Conservation (phyloP, 2,329 filamentous ascomycete species). For the Arthrobotrys iridis region DNA sequence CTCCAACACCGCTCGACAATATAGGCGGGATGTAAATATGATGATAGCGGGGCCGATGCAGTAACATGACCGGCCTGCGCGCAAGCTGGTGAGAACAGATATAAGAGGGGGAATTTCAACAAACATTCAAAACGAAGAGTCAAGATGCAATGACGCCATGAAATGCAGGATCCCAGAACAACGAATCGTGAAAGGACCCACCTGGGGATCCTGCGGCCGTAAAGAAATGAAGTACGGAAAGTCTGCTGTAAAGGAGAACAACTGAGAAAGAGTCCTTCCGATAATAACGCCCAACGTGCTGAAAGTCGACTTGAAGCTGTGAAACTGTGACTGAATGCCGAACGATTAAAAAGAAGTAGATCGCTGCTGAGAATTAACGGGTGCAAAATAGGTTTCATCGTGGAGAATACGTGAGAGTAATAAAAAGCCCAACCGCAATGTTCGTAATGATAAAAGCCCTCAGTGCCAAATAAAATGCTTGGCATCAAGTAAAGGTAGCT, state of each 20-base stretch:
- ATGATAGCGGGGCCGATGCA: not conserved
- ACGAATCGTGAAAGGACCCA: constrained; percentile 29
- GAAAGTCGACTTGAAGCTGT: not conserved
- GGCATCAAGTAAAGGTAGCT: not conserved
- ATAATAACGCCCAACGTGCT: constrained; percentile 46
- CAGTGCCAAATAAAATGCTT: not conserved
- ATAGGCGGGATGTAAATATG: constrained; percentile 2
- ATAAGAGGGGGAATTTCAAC: not conserved
- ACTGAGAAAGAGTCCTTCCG: not conserved
- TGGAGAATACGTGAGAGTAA: no score
- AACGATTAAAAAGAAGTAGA: not conserved
- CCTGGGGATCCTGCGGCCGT: constrained; percentile 25
- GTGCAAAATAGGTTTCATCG: not conserved
- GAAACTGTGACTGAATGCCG: constrained; percentile 12
- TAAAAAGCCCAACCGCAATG: not conserved
- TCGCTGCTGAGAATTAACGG: not conserved
- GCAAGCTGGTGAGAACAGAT: not conserved
- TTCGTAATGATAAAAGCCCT: not conserved
- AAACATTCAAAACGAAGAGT: not conserved
- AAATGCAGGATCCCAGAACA: constrained; percentile 41
- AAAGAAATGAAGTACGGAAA: not conserved
- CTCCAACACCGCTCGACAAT: constrained; percentile 2
- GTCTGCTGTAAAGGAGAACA: not conserved
- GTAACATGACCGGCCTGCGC: no score
- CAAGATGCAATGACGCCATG: constrained; percentile 25